Conservation (phyloP, 2,329 filamentous ascomycete species). For the Ophiostoma piceae region DNA sequence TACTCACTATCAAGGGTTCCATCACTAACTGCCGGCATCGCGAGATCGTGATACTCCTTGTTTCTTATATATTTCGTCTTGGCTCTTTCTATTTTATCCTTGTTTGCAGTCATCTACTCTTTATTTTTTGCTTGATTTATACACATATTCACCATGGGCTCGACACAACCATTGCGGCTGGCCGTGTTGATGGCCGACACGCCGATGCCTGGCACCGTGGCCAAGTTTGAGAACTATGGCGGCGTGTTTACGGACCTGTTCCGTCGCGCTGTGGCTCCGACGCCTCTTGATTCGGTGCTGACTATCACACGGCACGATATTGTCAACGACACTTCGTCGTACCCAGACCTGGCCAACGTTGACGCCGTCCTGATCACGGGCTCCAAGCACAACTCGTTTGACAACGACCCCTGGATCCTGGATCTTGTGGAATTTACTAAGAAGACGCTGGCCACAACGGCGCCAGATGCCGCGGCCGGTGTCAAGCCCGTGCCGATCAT, state of each 20-base stretch:
- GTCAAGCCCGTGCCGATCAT: conserved; percentile 63
- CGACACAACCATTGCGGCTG: conserved; percentile 53
- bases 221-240: conserved; percentile 66
- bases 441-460: conserved; percentile 39
- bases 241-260: conserved; percentile 63
- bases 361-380: conserved; percentile 83
- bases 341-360: conserved; percentile 66
- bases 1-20: conserved; percentile 12
- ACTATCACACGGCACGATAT: conserved; percentile 65
- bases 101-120: background rate
- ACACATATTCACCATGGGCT: conserved; percentile 22
- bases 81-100: background rate
- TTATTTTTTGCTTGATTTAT: background rate
- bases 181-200: conserved; percentile 86
- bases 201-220: conserved; percentile 58
- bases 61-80: background rate
- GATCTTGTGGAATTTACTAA: conserved; percentile 65
- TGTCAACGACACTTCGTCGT: conserved; percentile 57
- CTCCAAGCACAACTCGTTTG: conserved; percentile 67
- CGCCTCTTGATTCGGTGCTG: conserved; percentile 43
- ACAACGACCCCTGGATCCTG: conserved; percentile 69
- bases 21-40: background rate
- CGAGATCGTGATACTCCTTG: background rate
- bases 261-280: conserved; percentile 45
- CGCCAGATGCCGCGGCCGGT: conserved; percentile 35